A percentile compares a stretch with the other conserved stretches of the same genome.
phyloP scores from a whole-genome alignment of 2,329 filamentous ascomycete species.

The Tolypocladium endophyticum region DNA sequence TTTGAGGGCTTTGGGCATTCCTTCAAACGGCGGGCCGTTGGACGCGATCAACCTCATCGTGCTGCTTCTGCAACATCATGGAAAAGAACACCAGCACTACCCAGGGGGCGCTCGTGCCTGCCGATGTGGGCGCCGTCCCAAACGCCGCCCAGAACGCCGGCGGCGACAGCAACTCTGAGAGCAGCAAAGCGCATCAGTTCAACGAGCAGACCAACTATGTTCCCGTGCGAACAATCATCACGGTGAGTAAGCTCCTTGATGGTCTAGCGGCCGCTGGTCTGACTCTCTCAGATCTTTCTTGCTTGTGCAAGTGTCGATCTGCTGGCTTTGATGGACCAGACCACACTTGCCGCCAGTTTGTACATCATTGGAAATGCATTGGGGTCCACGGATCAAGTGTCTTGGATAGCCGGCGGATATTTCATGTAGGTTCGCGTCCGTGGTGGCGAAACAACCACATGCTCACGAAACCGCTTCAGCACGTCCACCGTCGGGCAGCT shows the following conservation, averaged over 20 bases:
- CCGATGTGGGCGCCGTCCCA: neutral
- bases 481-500: slow-evolving; percentile 36
- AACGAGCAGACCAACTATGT: slow-evolving; percentile 49
- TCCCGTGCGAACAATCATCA: slow-evolving; percentile 37
- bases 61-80: neutral
- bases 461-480: slow-evolving; percentile 10
- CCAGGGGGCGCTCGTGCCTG: neutral
- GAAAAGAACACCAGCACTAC: neutral
- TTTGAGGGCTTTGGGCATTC: neutral
- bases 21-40: neutral
- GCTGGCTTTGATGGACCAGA: slow-evolving; percentile 47
- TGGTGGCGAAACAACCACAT: neutral
- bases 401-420: slow-evolving; percentile 45
- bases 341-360: slow-evolving; percentile 42
- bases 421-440: slow-evolving; percentile 33
- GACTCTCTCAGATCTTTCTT: slow-evolving; percentile 37
- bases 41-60: neutral
- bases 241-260: slow-evolving; percentile 18
- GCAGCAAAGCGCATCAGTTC: slow-evolving; percentile 23
- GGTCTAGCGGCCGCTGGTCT: slow-evolving; percentile 1
- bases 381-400: slow-evolving; percentile 35
- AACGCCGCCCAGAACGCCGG: slow-evolving; percentile 1
- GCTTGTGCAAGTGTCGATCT: slow-evolving; percentile 45
- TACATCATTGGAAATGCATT: slow-evolving; percentile 42
- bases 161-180: slow-evolving; percentile 7